These are phyloP conservation scores for Eucalyptus curtisii DNA, from an alignment of 345 rosid species.

Conservation along the genomic window DNA sequence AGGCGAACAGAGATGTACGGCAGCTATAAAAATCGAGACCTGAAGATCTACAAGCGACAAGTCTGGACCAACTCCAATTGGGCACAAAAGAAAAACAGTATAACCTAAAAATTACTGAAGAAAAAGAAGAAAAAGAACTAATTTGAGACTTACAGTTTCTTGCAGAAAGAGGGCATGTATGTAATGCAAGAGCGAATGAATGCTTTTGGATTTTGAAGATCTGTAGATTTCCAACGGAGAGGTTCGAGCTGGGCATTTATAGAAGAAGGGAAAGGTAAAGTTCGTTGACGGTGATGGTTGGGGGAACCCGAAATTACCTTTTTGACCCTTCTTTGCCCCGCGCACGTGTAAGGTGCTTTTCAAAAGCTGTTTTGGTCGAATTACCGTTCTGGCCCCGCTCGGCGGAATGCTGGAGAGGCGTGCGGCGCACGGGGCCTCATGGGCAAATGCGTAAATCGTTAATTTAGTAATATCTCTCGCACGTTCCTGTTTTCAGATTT, in stretches of 20 bases:
- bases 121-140: background rate
- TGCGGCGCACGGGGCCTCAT: background rate
- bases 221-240: background rate
- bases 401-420: background rate
- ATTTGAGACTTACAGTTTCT: background rate
- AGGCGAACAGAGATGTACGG: constrained; percentile 8
- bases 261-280: constrained; percentile 8
- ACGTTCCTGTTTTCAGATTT: background rate
- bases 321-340: background rate
- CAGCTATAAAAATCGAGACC: background rate
- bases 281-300: background rate
- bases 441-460: background rate
- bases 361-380: rapidly evolving
- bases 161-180: background rate
- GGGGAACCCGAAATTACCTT: background rate
- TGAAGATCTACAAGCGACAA: background rate
- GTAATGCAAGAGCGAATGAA: background rate
- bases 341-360: constrained; percentile 15
- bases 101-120: constrained; percentile 14
- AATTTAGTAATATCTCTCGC: background rate
- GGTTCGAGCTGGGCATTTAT: constrained; percentile 6
- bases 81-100: background rate
- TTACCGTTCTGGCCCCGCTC: background rate
- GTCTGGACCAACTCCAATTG: background rate
- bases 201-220: background rate